Conservation (phyloP, 1,284 basidiomycete species). For the Austroboletus novae-zelandiae region DNA sequence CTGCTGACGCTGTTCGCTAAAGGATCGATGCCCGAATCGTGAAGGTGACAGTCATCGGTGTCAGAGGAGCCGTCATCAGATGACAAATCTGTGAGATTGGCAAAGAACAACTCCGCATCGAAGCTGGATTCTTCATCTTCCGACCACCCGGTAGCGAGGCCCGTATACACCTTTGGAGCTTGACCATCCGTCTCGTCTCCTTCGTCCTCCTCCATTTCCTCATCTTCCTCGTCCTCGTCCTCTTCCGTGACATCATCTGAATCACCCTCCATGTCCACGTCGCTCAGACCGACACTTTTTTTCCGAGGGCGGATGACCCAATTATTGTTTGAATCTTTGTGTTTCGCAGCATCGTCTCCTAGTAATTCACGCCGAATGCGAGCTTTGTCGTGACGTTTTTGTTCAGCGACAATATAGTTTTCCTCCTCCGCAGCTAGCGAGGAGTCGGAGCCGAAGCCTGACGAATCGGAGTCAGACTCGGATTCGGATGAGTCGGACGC, state of each 20-base stretch:
- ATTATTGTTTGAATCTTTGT: conserved; percentile 47
- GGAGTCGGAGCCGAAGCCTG: conserved; percentile 52
- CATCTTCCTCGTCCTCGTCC: conserved; percentile 54
- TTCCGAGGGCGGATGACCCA: conserved; percentile 71
- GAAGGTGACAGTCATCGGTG: conserved; percentile 32
- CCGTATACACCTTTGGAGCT: conserved; percentile 47
- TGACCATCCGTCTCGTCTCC: conserved; percentile 45
- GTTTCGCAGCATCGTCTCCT: conserved; percentile 48
- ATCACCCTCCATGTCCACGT: conserved; percentile 55
- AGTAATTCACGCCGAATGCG: conserved; percentile 55
- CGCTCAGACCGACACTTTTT: conserved; percentile 61
- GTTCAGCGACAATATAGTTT: conserved; percentile 53
- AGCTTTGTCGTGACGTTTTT: conserved; percentile 43
- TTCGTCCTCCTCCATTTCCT: conserved; percentile 38
- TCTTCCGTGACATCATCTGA: conserved; percentile 43
- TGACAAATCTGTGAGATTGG: conserved; percentile 59
- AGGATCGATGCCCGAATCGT: conserved; percentile 38
- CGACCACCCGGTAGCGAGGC: conserved; percentile 66
- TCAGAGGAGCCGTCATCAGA: conserved; percentile 38
- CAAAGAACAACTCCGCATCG: conserved; percentile 77
- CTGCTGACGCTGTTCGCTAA: conserved; percentile 35
- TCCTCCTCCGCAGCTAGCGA: conserved; percentile 63
- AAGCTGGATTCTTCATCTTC: conserved; percentile 71
- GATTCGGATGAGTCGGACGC: conserved; percentile 43
- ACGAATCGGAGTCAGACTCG: conserved; percentile 32